phyloP scores from a whole-genome alignment of 805 yeast genomes.

The Metschnikowia matae region DNA sequence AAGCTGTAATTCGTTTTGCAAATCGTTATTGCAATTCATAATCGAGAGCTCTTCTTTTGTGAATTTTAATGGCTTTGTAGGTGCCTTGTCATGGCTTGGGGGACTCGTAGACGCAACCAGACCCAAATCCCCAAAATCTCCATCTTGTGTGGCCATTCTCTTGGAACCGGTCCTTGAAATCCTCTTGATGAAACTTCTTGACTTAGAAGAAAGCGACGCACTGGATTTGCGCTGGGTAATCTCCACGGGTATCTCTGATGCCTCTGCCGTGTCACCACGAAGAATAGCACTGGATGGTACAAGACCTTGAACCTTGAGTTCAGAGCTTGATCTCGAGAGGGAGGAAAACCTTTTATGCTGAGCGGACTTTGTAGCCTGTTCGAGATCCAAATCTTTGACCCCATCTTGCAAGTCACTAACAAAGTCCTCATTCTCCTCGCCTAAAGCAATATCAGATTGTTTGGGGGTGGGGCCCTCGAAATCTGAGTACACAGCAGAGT shows the following conservation, averaged over 20 bases:
- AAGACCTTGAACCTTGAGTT: slow-evolving; percentile 14
- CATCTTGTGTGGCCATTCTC: not conserved
- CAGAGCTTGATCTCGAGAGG: slow-evolving; percentile 16
- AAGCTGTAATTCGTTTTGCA: slow-evolving; percentile 60
- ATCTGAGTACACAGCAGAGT: not conserved
- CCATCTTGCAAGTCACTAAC: not conserved
- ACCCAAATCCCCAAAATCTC: not conserved
- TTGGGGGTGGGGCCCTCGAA: not conserved
- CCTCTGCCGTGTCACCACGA: slow-evolving; percentile 5
- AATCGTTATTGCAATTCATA: slow-evolving; percentile 53
- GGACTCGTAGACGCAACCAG: slow-evolving; percentile 1
- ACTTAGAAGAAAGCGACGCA: slow-evolving; percentile 25
- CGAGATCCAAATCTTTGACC: slow-evolving; percentile 1
- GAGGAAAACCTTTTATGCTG: slow-evolving; percentile 6
- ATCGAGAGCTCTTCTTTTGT: slow-evolving; percentile 61
- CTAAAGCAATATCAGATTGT: not conserved
- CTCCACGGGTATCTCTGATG: slow-evolving; percentile 2
- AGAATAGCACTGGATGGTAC: slow-evolving; percentile 14
- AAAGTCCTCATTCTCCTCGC: not conserved
- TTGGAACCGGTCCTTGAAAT: slow-evolving; percentile 23
- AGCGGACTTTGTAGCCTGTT: not conserved
- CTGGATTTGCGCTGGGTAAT: slow-evolving; percentile 21
- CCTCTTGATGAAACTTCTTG: slow-evolving; percentile 32
- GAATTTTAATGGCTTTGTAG: slow-evolving; percentile 27
- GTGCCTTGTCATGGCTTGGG: slow-evolving; percentile 1